These are phyloP conservation scores for Besnoitia besnoiti DNA, from an alignment of 169 alveolate species.

Conservation along the genomic window DNA sequence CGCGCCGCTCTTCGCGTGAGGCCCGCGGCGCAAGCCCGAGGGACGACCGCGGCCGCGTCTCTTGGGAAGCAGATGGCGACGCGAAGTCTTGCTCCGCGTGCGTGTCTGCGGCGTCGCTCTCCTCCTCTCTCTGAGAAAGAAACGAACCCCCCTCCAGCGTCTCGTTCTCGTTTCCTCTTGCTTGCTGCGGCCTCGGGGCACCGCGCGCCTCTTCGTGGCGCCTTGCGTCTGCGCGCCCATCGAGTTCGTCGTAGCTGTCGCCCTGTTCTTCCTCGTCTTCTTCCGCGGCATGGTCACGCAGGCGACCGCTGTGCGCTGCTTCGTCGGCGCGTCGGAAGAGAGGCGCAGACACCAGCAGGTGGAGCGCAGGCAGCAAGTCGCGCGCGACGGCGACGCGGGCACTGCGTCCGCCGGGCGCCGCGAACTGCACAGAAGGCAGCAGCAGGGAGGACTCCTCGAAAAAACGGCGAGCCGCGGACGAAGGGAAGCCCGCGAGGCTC, in stretches of 20 bases:
- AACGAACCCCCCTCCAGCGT: no score
- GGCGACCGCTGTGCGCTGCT: not conserved
- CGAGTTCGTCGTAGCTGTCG: not conserved
- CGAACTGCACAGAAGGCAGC: not conserved
- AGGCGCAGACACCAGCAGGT: not conserved
- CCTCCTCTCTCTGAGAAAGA: no score
- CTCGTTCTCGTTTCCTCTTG: no score
- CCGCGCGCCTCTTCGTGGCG: no score
- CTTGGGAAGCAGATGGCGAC: no score
- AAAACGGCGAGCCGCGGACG: not conserved
- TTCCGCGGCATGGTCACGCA: not conserved
- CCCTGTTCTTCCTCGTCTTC: not conserved
- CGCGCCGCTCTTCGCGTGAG: no score
- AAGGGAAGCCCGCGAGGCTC: not conserved
- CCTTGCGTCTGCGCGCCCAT: not conserved
- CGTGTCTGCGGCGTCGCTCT: no score
- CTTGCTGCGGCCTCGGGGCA: no score
- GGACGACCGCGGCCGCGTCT: no score
- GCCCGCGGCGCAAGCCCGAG: no score
- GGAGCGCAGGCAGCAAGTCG: not conserved
- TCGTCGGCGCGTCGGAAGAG: not conserved
- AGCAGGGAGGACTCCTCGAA: not conserved
- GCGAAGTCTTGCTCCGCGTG: no score
- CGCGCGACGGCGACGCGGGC: not conserved
- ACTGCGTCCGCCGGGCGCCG: not conserved